Evolutionary conservation across 345 rosid genomes (phyloP).

Genomic region (Camelina hispida): DNA sequence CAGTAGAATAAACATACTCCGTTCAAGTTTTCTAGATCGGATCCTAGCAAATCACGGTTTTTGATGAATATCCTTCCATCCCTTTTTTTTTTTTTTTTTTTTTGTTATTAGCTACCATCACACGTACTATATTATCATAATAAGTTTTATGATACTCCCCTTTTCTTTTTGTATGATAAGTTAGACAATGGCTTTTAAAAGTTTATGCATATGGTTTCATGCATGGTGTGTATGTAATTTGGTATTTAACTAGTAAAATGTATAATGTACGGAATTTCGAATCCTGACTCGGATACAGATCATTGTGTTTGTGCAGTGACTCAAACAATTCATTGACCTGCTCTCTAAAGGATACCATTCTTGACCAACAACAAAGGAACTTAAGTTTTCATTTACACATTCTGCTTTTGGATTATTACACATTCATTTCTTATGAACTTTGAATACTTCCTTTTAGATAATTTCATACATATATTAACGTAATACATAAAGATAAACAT

Average conservation of each 20-base stretch:
- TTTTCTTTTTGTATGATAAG: not conserved
- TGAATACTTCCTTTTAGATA: constrained; percentile 20
- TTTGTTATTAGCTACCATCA: not conserved
- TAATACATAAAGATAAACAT: constrained; percentile 25
- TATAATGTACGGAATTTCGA: not conserved
- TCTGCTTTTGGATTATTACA: constrained; percentile 3
- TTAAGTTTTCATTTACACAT: not conserved
- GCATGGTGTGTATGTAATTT: not conserved
- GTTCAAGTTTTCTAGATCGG: not conserved
- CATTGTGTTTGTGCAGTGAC: constrained; percentile 29
- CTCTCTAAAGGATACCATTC: constrained; percentile 11
- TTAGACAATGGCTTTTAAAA: not conserved
- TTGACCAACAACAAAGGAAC: constrained; percentile 1
- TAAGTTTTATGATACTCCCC: not conserved
- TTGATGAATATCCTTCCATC: not conserved
- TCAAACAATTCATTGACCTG: constrained; percentile 30
- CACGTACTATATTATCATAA: not conserved
- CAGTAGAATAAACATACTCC: too few species aligned
- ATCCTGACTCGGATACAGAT: constrained; percentile 34
- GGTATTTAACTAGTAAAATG: not conserved
- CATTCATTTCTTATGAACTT: not conserved
- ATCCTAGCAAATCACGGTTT: not conserved
- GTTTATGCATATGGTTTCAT: not conserved
- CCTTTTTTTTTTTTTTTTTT: not conserved
- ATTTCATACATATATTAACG: not conserved